phyloP scores from a whole-genome alignment of 2,329 filamentous ascomycete species.

The Pezicula carpinea region DNA sequence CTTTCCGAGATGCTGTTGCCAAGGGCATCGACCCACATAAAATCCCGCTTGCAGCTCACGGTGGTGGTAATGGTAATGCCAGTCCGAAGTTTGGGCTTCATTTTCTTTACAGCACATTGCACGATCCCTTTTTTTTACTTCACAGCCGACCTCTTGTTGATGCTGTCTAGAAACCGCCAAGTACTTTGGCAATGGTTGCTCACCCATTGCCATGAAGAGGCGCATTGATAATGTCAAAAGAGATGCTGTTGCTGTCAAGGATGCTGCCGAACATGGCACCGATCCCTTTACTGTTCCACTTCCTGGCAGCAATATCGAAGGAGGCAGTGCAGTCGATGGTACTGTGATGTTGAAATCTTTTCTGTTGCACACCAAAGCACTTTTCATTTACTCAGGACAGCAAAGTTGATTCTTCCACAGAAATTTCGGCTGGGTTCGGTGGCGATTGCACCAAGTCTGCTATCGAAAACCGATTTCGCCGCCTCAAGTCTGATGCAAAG shows the following conservation, averaged over 20 bases:
- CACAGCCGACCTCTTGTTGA: too few relatives aligned
- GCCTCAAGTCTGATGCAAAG: slow-evolving; percentile 34
- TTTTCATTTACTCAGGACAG: slow-evolving; percentile 4
- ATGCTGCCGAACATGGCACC: slow-evolving; percentile 7
- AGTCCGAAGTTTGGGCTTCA: too few relatives aligned
- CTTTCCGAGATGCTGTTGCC: slow-evolving; percentile 14
- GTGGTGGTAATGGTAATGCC: too few relatives aligned
- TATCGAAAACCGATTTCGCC: slow-evolving; percentile 35
- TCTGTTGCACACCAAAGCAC: not conserved
- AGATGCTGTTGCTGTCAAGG: not conserved
- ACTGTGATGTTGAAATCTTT: not conserved
- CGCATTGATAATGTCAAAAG: not conserved
- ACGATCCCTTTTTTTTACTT: too few relatives aligned
- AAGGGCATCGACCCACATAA: not conserved
- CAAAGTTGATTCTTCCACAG: slow-evolving; percentile 18
- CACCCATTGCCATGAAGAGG: not conserved
- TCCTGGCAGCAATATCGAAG: not conserved
- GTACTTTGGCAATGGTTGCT: slow-evolving; percentile 1
- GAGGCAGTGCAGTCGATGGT: not conserved
- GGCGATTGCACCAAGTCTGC: slow-evolving; percentile 30
- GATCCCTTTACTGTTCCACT: slow-evolving; percentile 12
- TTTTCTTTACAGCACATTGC: too few relatives aligned
- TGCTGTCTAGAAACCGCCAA: not conserved
- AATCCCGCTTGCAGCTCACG: not conserved
- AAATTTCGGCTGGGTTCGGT: slow-evolving; percentile 23